Base-by-base conservation (phyloP, 805 yeast genomes). In the Torulaspora indica region DNA sequence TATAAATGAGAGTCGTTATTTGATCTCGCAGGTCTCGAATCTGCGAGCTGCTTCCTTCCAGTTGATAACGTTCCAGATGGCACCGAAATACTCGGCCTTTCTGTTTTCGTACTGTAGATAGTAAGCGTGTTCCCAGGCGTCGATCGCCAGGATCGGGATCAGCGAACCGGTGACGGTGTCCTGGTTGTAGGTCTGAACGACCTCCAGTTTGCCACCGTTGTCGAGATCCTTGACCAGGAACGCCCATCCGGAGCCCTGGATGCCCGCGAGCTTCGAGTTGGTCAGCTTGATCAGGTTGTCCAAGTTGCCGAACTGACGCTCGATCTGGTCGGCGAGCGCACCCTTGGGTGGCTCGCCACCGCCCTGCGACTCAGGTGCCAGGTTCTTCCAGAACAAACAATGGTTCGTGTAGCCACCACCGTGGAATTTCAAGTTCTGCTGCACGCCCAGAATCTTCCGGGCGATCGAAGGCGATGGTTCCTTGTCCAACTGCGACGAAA, bases 41-140 rank as follows among this genome's bases (percentile, higher is more conserved):
- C 95, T 80, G 69, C 71, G 74, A 58, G 80, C 87, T 43, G 95
- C 96, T 69, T 82, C 95, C 67, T 81, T 75, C 96, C 96, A 88
- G 79, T 88, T 87, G 69, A 89, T 77, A 35, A 88, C 95, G 60
- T 85, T 83, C 96, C 96, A 88, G 69, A 88, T 85, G 51, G 95
- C 91, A 70, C 85, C 81, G 79, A 89, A 88, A 73, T 89, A 88
- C 63, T 88, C 95, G 35, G 68, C 95, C 76, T 89, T 88, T 64
- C 82, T 89, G 72, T 88, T 88, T 72, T 85, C 82, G 75, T 88
- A 88, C 70, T 88, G 96, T 69, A 89, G 75, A 76, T 88, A 88
- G 76, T 88, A 88, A 43, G 96, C 96, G 63, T 88, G 96, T 70
- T 88, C 96, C 96, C 96, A 88, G 48, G 95, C 95, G 59, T 88